phyloP scores from a whole-genome alignment of 257 asterid species.

The Avicennia marina region DNA sequence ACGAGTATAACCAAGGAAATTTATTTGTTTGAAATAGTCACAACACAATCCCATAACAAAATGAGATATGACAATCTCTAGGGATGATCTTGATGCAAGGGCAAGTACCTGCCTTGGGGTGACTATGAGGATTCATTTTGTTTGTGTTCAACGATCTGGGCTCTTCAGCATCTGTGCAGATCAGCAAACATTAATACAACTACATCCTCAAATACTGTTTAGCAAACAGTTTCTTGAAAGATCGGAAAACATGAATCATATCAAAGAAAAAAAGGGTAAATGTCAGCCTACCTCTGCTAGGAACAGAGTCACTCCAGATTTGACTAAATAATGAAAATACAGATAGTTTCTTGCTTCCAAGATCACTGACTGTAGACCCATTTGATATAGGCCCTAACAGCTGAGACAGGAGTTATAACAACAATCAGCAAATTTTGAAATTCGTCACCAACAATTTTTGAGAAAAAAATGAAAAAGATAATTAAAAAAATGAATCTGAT shows the following conservation, averaged over 20 bases:
- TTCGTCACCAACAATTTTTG: too few species aligned
- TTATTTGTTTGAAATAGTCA: neutral
- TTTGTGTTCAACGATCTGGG: neutral
- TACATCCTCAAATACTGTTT: neutral
- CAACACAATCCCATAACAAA: neutral
- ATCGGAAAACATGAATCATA: neutral
- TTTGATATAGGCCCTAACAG: conserved; percentile 23
- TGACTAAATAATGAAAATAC: conserved; percentile 5
- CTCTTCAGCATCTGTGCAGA: conserved; percentile 14
- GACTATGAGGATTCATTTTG: conserved; percentile 17
- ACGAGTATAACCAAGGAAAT: neutral
- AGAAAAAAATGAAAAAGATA: too few species aligned
- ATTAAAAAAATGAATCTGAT: too few species aligned
- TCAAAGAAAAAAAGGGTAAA: neutral
- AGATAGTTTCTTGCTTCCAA: conserved; percentile 2
- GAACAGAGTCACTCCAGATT: conserved; percentile 15
- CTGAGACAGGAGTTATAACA: conserved; percentile 16
- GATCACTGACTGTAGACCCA: conserved; percentile 19
- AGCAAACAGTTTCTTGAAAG: neutral
- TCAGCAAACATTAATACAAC: neutral
- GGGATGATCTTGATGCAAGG: conserved; percentile 8
- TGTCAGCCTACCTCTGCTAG: conserved; percentile 19
- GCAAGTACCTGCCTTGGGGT: conserved; percentile 33
- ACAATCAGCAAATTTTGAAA: neutral
- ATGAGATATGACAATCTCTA: neutral